Evolutionary conservation across 2,329 filamentous ascomycete genomes (phyloP).

Genomic region (Colletotrichum lentis): DNA sequence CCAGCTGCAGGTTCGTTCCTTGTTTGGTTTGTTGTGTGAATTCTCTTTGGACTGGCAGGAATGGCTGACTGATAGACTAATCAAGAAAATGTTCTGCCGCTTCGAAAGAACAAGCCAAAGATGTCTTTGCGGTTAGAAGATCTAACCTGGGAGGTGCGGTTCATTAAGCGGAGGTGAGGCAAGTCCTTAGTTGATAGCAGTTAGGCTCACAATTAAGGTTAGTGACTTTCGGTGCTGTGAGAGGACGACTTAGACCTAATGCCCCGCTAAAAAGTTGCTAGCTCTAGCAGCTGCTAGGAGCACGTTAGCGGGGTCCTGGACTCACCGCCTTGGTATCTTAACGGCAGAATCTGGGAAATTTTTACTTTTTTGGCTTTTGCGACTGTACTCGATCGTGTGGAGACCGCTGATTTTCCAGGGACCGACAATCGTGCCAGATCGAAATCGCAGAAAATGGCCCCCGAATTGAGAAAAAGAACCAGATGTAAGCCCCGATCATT

Average conservation of each 20-base stretch:
- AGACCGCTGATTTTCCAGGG: conserved; percentile 20
- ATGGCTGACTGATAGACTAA: not conserved
- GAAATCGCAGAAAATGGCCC: conserved; percentile 51
- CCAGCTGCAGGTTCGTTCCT: not conserved
- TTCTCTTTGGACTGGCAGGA: not conserved
- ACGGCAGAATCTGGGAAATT: conserved; percentile 40
- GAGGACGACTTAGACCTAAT: conserved; percentile 5
- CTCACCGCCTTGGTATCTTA: conserved; percentile 32
- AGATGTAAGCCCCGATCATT: conserved; percentile 41
- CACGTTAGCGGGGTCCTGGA: conserved; percentile 19
- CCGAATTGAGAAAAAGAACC: conserved; percentile 53
- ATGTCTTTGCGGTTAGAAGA: not conserved
- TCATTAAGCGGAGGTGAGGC: not conserved
- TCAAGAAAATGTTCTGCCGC: not conserved
- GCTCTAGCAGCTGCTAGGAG: conserved; percentile 1
- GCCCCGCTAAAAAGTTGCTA: conserved; percentile 24
- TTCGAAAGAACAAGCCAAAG: not conserved
- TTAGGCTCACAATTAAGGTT: conserved; percentile 10
- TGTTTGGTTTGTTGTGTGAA: not conserved
- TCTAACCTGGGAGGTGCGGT: not conserved
- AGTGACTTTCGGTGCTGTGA: conserved; percentile 16
- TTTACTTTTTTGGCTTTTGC: conserved; percentile 43
- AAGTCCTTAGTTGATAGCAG: not conserved
- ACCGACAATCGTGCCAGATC: conserved; percentile 21
- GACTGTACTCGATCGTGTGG: conserved; percentile 22